Evolutionary conservation across 352 stramenopile genomes (phyloP).

Genomic region (Pythium folliculosum): DNA sequence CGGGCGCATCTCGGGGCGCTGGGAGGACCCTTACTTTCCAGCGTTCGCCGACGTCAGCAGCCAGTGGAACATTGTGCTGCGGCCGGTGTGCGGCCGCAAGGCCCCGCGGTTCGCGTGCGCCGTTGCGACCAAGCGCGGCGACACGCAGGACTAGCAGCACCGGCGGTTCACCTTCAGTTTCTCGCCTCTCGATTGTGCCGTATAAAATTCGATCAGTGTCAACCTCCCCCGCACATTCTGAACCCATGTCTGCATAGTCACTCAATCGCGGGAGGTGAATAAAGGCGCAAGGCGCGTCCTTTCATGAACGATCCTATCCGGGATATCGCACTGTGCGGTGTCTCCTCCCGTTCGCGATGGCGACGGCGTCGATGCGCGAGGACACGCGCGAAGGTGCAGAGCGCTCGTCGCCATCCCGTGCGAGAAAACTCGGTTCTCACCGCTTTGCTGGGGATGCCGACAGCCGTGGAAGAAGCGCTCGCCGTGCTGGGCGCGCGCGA

Average conservation of each 20-base stretch:
- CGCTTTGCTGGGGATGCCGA: not conserved
- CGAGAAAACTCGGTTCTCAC: not conserved
- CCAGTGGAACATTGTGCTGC: constrained; percentile 66
- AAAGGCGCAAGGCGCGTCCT: not conserved
- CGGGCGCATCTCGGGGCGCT: constrained; percentile 32
- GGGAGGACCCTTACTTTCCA: constrained; percentile 50
- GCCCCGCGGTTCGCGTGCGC: constrained; percentile 54
- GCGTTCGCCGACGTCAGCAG: constrained; percentile 40
- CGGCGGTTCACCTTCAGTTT: no score
- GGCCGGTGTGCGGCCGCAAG: constrained; percentile 52
- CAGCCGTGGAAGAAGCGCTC: constrained; percentile 58
- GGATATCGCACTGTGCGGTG: no score
- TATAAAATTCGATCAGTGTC: not conserved
- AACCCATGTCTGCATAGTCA: not conserved
- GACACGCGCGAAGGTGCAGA: not conserved
- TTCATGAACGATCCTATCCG: not conserved
- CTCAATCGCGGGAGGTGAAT: not conserved
- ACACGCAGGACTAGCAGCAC: not conserved
- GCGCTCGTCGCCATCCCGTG: no score
- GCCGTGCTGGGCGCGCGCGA: constrained; percentile 47
- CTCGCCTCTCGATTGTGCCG: not conserved
- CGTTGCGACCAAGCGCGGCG: not conserved
- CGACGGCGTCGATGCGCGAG: not conserved
- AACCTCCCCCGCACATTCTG: not conserved
- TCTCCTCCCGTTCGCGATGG: not conserved